A percentile compares a stretch with the other conserved stretches of the same genome.
Evolutionary conservation across 352 stramenopile species (phyloP).

Genomic region (Phytophthora boehmeriae): DNA sequence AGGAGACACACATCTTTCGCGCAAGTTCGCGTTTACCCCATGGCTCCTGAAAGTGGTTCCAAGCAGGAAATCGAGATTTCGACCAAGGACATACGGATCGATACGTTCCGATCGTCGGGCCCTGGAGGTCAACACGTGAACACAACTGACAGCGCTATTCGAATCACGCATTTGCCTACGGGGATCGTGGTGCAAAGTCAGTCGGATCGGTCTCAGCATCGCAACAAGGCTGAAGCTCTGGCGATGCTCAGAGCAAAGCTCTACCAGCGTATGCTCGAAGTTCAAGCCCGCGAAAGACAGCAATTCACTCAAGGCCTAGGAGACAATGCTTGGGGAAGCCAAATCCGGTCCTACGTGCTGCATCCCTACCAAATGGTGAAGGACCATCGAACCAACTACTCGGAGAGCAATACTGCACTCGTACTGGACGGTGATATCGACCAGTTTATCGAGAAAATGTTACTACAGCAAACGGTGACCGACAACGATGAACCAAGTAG

Average conservation of each 20-base stretch:
- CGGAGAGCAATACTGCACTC: slow-evolving; percentile 83
- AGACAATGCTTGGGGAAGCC: slow-evolving; percentile 77
- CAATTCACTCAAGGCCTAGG: slow-evolving; percentile 67
- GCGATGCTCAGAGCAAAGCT: slow-evolving; percentile 80
- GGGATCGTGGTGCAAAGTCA: slow-evolving; percentile 95
- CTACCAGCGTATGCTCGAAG: slow-evolving; percentile 70
- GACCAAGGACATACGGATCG: slow-evolving; percentile 92
- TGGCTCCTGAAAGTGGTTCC: slow-evolving; percentile 41
- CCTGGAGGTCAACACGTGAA: slow-evolving; percentile 98
- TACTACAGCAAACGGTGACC: slow-evolving; percentile 44
- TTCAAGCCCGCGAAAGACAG: slow-evolving; percentile 51
- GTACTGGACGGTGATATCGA: slow-evolving; percentile 93
- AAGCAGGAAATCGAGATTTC: slow-evolving; percentile 64
- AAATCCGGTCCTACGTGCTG: slow-evolving; percentile 98
- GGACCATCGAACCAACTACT: slow-evolving; percentile 92
- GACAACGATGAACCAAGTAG: slow-evolving; percentile 1
- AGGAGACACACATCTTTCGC: slow-evolving; percentile 96
- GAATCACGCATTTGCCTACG: slow-evolving; percentile 95
- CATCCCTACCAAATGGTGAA: slow-evolving; percentile 99
- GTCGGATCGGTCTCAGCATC: slow-evolving; percentile 93
- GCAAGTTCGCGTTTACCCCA: slow-evolving; percentile 77
- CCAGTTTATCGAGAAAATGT: slow-evolving; percentile 78
- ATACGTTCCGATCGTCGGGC: slow-evolving; percentile 93
- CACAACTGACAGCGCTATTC: slow-evolving; percentile 96
- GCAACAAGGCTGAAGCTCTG: slow-evolving; percentile 94